Base-by-base conservation (phyloP, 2,329 filamentous ascomycete genomes). In the Hypoxylon sp. region DNA sequence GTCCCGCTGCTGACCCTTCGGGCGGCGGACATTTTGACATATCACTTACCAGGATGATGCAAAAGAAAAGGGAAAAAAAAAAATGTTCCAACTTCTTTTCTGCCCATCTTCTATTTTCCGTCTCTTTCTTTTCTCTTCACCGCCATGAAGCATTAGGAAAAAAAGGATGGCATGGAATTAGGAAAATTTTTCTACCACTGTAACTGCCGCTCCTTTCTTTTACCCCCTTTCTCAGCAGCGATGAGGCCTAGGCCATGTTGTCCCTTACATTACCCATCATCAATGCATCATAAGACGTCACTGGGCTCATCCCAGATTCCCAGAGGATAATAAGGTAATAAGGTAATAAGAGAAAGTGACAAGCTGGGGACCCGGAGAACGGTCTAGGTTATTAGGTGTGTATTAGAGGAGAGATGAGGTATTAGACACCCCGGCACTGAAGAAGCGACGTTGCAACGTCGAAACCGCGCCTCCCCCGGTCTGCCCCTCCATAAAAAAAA, bases 211-310 rank as follows among this genome's bases (percentile, higher is more conserved):
- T 59, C 23, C 25, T 43, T 52, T 56, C 23, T 63, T 68, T 57
- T 57, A 60, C 36, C 46, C 59, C 58, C 59, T 57, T 60, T 67
- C 55, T 53, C 25, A 51, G 23, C 41, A 48, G 63, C 50, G 59
- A 50, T 55, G 52, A 59, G 58, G 58, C 36, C 48, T n/a, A 50
- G 61, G 23, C 57, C 60, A 53, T 51, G 28, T 43, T 30, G 51
- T 34, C 53, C 67, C 65, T 69, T 70, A 56, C 65, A 59, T 65
- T 60, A 61, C 60, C 50, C 56, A 68, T 68, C 61, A 68, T 68
- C 53, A 38, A 62, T 68, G 61, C 61, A 68, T 65, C 67, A 67
- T 67, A 45, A 14, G 49, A 57, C 67, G 64, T 67, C 68, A 70
- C 68, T 49, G 43, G 61, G 49, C 25, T 36, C 13, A 38, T 49